Conservation (phyloP, 768 basidiomycete species). For the Kwoniella mangroviensis region DNA sequence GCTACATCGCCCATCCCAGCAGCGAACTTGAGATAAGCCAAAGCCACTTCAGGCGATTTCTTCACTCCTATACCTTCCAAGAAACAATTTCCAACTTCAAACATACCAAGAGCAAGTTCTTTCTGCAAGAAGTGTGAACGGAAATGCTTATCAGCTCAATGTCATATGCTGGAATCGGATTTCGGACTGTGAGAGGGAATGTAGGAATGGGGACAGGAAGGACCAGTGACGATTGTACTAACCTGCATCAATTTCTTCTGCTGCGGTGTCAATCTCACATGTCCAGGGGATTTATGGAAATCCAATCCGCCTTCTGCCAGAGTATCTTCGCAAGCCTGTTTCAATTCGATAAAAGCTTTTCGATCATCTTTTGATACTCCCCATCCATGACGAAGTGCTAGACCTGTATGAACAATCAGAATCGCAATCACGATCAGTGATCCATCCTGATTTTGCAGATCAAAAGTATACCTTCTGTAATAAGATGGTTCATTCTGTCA, state of each 20-base stretch:
- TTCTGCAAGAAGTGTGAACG: constrained; percentile 24
- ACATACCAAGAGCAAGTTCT: constrained; percentile 53
- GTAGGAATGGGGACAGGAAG: too few relatives aligned
- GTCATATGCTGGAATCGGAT: too few relatives aligned
- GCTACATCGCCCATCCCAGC: constrained; percentile 55
- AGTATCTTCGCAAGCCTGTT: constrained; percentile 50
- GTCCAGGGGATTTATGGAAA: constrained; percentile 34
- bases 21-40: constrained; percentile 51
- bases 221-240: constrained; percentile 14
- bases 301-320: constrained; percentile 34
- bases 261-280: constrained; percentile 27
- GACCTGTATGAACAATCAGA: constrained; percentile 21
- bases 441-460: too few relatives aligned
- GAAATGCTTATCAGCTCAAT: neutral
- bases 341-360: constrained; percentile 48
- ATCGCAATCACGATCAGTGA: too few relatives aligned
- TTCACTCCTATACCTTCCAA: constrained; percentile 55
- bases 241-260: constrained; percentile 40
- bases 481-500: neutral
- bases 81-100: constrained; percentile 56
- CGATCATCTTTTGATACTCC: constrained; percentile 52
- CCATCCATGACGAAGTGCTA: constrained; percentile 54
- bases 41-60: constrained; percentile 48
- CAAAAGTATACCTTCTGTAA: too few relatives aligned
- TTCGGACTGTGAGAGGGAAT: too few relatives aligned